phyloP scores from a whole-genome alignment of 352 stramenopile species.

The Phytophthora quininea region DNA sequence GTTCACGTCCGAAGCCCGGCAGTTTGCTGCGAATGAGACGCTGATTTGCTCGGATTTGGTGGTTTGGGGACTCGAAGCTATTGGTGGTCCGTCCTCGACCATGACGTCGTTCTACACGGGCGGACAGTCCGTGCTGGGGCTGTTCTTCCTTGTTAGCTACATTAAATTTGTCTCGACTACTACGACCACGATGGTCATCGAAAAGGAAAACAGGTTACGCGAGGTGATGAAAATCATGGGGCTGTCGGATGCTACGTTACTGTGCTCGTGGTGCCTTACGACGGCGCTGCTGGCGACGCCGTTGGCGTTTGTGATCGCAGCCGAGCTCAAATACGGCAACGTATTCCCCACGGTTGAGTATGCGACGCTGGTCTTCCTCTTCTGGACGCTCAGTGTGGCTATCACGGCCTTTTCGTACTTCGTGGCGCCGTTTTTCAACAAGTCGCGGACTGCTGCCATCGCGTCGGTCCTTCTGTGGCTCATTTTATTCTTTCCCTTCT shows the following conservation, averaged over 20 bases:
- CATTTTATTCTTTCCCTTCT: constrained; percentile 79
- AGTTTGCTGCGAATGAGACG: constrained; percentile 11
- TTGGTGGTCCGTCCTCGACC: constrained; percentile 47
- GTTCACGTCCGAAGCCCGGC: constrained; percentile 29
- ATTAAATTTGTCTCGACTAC: constrained; percentile 74
- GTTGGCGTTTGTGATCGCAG: constrained; percentile 52
- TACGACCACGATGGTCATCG: constrained; percentile 72
- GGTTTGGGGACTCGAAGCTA: constrained; percentile 23
- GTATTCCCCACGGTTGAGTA: constrained; percentile 68
- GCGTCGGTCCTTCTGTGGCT: constrained; percentile 74
- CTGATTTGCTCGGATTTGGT: constrained; percentile 51
- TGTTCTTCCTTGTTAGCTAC: constrained; percentile 66
- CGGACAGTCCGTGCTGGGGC: constrained; percentile 63
- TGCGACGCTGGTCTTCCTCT: constrained; percentile 69
- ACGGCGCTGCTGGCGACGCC: constrained; percentile 52
- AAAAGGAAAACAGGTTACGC: constrained; percentile 81
- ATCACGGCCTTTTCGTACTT: constrained; percentile 74
- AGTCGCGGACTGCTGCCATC: constrained; percentile 65
- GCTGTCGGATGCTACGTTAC: constrained; percentile 59
- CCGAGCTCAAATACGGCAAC: constrained; percentile 65
- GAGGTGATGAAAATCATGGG: constrained; percentile 90
- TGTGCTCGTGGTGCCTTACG: constrained; percentile 68
- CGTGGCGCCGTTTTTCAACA: constrained; percentile 76
- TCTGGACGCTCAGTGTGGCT: constrained; percentile 63
- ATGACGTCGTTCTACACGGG: constrained; percentile 69